Base-by-base conservation (phyloP, 163 green algal genomes). In the Scenedesmus sp. region DNA sequence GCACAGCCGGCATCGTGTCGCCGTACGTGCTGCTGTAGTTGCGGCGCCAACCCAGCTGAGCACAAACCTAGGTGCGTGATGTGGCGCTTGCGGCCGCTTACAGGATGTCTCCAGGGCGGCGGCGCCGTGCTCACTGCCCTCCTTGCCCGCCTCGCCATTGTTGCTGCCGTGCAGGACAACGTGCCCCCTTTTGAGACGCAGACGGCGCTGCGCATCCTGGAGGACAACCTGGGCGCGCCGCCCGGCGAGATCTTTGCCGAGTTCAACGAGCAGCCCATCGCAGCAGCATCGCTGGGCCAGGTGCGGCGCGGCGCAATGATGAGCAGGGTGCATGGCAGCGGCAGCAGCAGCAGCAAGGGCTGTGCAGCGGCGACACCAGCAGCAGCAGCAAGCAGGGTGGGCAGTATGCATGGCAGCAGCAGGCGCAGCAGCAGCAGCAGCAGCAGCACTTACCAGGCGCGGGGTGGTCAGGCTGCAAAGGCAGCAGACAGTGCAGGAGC, bases 221-320 rank as follows among this genome's bases (percentile, higher is more conserved):
- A 99, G 91, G 86, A 89, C 43, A 95, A 94, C 76, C 93, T 99
- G 56, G 98, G 98, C 40, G 92, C 81, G 16, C 91, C 87, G 26
- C 65, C 93, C 88, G n/a, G 88, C 7, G 90, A 99, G 92, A 83
- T 98, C 53, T 99, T 98, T 93, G 96, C 97, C 18, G 91, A 97
- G 84, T 99, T 99, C 93, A 95, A 99, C 7, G 83, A 88, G 35
- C 81, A 94, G 84, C 97, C 98, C 81, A 99, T 99, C 83, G 98
- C 98, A 9, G 98, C 98, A 0, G 98, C 98, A 78, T 98, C 94
- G 18, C 94, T 99, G 90, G 98, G 98, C 0, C 97, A 99, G 93
- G 93, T 94, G 83, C 10, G 89, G 46, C 49, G n/a, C n/a, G n/a
- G n/a, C 18, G 40, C 37, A 24, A 40, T 42, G 84, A 46, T 80